Evolutionary conservation across 306 rosid species (phyloP), one percentile per base, ranked within the genome.

Genomic region (Cicer yamashitae): DNA sequence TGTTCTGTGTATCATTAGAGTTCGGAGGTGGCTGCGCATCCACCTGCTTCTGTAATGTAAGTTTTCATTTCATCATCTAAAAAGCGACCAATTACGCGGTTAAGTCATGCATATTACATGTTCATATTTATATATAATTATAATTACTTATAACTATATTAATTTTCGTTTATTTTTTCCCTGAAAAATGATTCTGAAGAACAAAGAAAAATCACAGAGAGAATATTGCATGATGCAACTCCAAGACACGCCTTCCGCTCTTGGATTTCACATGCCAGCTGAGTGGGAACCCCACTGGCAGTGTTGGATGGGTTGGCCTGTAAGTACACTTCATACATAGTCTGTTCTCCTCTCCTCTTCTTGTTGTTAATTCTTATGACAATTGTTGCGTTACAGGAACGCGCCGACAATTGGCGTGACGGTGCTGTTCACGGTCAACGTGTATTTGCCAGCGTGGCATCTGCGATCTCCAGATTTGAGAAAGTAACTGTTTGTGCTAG

Each of bases 301-400:
- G 50, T 86, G 93, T 72, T 94, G 99, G 99, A 81, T 94, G 50
- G 99, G 96, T 73, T 92, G 99, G 99, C 99, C 97, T 12, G 97
- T 94, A 71, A 87, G 97, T 82, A 8, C 4, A 10, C 38, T 6
- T 6, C n/a, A 37, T 48, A 25, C 74, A 34, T 5, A 11, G 75
- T 37, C 44, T 11, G 3, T 11, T 74, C 15, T 3, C 15, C 30
- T 34, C 20, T 22, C 34, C 30, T 14, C 10, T 50, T 30, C 8
- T 67, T 8, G 5, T 0, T 47, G 2, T n/a, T 46, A 30, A 30
- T 0, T 15, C 4, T 9, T 25, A n/a, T 69, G 44, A 1, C 14
- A 7, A 45, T 69, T 12, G 78, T 63, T 67, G 73, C 60, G 73
- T 86, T 56, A 60, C 79, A 94, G 97, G 99, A 94, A 83, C 96